Evolutionary conservation across 2,329 filamentous ascomycete genomes (phyloP).

Genomic region (Penicillium corylophilum): DNA sequence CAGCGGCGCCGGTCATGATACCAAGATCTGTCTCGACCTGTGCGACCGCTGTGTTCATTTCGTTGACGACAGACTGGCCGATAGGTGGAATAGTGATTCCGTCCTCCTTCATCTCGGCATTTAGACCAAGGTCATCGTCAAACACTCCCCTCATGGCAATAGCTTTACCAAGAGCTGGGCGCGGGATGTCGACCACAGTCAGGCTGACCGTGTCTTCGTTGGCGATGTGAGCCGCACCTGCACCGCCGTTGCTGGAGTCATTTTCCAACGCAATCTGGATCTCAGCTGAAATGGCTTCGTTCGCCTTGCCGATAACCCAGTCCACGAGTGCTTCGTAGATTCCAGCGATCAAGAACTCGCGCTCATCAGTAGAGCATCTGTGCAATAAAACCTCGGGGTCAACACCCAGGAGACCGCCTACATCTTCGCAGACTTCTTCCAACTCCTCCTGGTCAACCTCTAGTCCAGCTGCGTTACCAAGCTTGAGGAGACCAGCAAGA

Average conservation of each 20-base stretch:
- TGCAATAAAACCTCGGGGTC: conserved; percentile 78
- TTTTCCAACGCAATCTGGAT: conserved; percentile 65
- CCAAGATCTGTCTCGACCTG: conserved; percentile 78
- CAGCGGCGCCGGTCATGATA: conserved; percentile 65
- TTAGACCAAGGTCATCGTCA: conserved; percentile 89
- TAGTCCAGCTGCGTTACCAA: conserved; percentile 87
- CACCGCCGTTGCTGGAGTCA: conserved; percentile 65
- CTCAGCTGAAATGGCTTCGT: conserved; percentile 76
- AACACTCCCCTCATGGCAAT: conserved; percentile 88
- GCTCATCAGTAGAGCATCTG: conserved; percentile 80
- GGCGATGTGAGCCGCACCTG: conserved; percentile 63
- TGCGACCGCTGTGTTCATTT: conserved; percentile 79
- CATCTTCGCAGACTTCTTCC: conserved; percentile 86
- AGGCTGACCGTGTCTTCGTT: conserved; percentile 82
- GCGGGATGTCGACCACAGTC: conserved; percentile 82
- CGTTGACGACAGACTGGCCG: conserved; percentile 78
- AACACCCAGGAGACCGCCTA: conserved; percentile 78
- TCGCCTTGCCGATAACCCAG: conserved; percentile 88
- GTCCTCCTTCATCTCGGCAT: conserved; percentile 95
- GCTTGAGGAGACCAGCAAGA: conserved; percentile 81
- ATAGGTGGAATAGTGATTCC: conserved; percentile 73
- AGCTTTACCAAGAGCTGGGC: conserved; percentile 77
- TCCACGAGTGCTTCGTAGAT: conserved; percentile 94
- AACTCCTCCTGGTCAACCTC: conserved; percentile 79
- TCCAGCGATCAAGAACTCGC: conserved; percentile 76